These are phyloP conservation scores for Xylaria cubensis DNA, from an alignment of 495 filamentous ascomycete species.

Conservation along the genomic window DNA sequence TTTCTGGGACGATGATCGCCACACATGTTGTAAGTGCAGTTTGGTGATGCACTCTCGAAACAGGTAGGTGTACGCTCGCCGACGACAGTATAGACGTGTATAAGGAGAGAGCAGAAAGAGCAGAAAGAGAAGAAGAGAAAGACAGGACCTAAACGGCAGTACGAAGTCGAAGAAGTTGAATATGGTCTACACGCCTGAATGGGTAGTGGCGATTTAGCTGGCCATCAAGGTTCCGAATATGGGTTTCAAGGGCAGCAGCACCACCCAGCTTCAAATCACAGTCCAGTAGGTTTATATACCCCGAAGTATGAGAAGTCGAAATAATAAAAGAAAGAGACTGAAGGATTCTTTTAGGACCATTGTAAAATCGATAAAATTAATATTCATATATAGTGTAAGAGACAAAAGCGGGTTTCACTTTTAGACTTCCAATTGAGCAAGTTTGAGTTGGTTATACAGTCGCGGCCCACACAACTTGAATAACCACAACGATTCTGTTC, in stretches of 20 bases:
- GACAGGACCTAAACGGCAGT: not conserved
- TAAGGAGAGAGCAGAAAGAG: not conserved
- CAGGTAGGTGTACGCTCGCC: too few species aligned
- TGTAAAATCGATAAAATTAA: not conserved
- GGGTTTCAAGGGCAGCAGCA: not conserved
- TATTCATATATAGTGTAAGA: not conserved
- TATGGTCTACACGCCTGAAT: not conserved
- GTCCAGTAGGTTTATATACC: too few species aligned
- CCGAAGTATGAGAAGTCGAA: not conserved
- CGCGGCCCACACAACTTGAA: conserved; percentile 20
- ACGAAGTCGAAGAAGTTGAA: not conserved
- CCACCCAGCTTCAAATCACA: not conserved
- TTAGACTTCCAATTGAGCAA: conserved; percentile 19
- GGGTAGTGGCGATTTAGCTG: not conserved
- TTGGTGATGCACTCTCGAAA: not conserved
- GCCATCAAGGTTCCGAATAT: conserved; percentile 19
- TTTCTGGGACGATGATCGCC: conserved; percentile 28
- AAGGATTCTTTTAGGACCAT: too few species aligned
- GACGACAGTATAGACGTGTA: not conserved
- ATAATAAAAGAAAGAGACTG: not conserved
- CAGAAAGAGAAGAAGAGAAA: not conserved
- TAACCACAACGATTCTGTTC: not conserved
- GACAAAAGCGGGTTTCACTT: not conserved
- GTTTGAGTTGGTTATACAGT: conserved; percentile 8
- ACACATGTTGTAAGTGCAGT: conserved; percentile 31